phyloP scores from a whole-genome alignment of 345 rosid species.

The Rhizophora mangle region DNA sequence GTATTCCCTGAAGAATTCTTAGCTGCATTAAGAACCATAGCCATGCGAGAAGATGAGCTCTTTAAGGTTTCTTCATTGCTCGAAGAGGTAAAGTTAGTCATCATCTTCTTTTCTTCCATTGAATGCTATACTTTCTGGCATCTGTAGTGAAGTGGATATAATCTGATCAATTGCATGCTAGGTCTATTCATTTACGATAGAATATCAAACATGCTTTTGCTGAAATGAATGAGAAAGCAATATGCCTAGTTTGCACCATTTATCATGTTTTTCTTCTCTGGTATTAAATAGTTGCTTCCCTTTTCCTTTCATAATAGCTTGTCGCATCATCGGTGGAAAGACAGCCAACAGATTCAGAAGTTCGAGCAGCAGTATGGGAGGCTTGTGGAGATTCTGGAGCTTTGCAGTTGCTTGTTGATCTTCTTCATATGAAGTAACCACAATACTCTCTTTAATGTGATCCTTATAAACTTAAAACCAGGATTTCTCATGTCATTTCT shows the following conservation, averaged over 20 bases:
- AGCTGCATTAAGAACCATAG: constrained; percentile 73
- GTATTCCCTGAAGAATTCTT: constrained; percentile 82
- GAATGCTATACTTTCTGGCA: neutral
- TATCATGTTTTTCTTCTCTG: neutral
- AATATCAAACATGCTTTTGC: too few relatives aligned
- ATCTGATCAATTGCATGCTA: too few relatives aligned
- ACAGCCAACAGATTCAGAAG: constrained; percentile 71
- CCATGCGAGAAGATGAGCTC: constrained; percentile 75
- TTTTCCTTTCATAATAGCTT: constrained; percentile 44
- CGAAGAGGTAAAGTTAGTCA: constrained; percentile 59
- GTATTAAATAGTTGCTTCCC: constrained; percentile 8
- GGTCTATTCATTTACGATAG: too few relatives aligned
- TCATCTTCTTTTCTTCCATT: neutral
- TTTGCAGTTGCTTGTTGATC: constrained; percentile 85
- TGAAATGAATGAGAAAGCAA: too few relatives aligned
- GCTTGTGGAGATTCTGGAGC: constrained; percentile 94
- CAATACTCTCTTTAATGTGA: neutral
- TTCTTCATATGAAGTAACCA: constrained; percentile 65
- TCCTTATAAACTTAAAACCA: neutral
- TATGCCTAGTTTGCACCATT: neutral
- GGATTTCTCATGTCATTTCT: neutral
- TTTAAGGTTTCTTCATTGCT: constrained; percentile 65
- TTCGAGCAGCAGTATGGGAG: constrained; percentile 91
- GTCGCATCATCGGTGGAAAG: constrained; percentile 57
- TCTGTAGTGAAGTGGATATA: too few relatives aligned